Percentiles rank a stretch among this genome's conserved stretches.
Evolutionary conservation across 108 stramenopile genomes (phyloP).

Genomic region (Skeletonema marinoi): DNA sequence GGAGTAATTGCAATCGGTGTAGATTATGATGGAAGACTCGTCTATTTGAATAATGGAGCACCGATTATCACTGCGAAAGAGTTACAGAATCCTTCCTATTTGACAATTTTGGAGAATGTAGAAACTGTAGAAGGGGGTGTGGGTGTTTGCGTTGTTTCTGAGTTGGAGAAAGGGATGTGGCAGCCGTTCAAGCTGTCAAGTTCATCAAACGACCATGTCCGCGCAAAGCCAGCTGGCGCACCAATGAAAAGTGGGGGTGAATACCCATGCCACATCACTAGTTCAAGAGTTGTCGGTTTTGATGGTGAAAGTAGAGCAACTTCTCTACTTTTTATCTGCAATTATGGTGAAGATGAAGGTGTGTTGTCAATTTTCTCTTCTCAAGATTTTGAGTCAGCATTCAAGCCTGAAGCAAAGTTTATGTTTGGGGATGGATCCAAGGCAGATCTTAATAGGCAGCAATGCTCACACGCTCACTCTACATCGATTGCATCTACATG

Average conservation of each 20-base stretch:
- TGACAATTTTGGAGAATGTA: conserved; percentile 22
- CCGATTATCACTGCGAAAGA: conserved; percentile 39
- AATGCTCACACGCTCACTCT: conserved; percentile 44
- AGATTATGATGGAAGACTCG: conserved; percentile 14
- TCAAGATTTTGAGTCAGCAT: background rate
- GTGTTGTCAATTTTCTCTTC: conserved; percentile 17
- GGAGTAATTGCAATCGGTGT: conserved; percentile 37
- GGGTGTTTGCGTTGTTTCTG: conserved; percentile 39
- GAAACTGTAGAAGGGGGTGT: background rate
- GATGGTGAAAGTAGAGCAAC: conserved; percentile 5
- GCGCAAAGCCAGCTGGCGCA: conserved; percentile 10
- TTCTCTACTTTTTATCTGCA: conserved; percentile 21
- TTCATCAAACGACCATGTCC: background rate
- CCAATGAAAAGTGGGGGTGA: conserved; percentile 30
- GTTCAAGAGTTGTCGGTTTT: background rate
- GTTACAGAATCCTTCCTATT: conserved; percentile 35
- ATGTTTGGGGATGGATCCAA: conserved; percentile 38
- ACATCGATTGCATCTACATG: conserved; percentile 1
- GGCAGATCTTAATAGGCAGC: conserved; percentile 29
- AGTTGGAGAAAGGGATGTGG: conserved; percentile 34
- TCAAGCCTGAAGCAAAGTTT: conserved; percentile 2
- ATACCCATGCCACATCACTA: conserved; percentile 38
- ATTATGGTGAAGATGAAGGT: conserved; percentile 46
- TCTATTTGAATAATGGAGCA: conserved; percentile 17
- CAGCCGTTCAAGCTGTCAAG: conserved; percentile 10